phyloP scores from a whole-genome alignment of 164 flowering plant genomes.

The Vitis amurensis region DNA sequence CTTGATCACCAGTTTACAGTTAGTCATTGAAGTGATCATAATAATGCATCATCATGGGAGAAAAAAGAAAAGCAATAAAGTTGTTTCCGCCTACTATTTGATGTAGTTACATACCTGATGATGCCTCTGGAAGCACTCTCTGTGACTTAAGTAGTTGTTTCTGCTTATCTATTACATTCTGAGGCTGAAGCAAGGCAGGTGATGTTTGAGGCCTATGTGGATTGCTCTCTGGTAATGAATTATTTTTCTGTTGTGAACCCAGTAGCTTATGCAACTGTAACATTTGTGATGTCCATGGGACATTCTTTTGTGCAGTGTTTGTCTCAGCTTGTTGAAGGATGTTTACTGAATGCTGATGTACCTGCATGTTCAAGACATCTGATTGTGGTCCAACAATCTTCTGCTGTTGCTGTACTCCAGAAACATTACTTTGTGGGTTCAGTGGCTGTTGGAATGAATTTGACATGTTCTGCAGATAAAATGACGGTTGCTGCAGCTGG shows the following conservation, averaged over 20 bases:
- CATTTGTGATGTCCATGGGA: constrained; percentile 14
- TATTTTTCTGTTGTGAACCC: constrained; percentile 1
- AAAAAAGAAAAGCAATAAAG: no score
- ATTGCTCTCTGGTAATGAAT: background rate
- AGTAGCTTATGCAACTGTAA: constrained; percentile 20
- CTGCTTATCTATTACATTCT: constrained; percentile 15
- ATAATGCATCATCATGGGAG: no score
- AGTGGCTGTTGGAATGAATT: background rate
- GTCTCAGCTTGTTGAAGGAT: constrained; percentile 1
- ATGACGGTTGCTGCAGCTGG: background rate
- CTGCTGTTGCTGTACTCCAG: constrained; percentile 1
- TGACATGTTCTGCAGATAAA: background rate
- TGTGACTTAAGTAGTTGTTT: constrained; percentile 18
- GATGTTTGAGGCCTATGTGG: constrained; percentile 16
- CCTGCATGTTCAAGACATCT: constrained; percentile 6
- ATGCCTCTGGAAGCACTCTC: constrained; percentile 12
- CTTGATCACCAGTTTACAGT: no score
- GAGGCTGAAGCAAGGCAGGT: constrained; percentile 14
- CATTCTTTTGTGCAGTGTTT: constrained; percentile 4
- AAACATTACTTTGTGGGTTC: background rate
- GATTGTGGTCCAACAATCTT: background rate
- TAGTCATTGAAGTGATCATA: no score
- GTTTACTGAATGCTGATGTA: constrained; percentile 9
- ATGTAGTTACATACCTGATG: constrained; percentile 15
- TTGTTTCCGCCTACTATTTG: no score